These are phyloP conservation scores for Porphyrellus cyaneotinctus DNA, from an alignment of 768 basidiomycete genomes.

Conservation along the genomic window DNA sequence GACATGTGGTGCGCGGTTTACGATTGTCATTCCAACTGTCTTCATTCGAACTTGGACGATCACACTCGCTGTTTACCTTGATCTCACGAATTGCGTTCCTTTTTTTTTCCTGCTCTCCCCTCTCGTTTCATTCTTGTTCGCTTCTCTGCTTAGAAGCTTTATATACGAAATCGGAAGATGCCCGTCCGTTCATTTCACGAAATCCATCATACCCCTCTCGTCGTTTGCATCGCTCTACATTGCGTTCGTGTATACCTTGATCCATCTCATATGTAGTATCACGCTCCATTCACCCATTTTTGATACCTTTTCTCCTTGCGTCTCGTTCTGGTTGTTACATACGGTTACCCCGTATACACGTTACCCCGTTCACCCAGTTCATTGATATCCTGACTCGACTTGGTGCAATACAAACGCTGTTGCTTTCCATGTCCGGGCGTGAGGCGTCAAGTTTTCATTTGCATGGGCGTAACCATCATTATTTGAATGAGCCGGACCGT, in stretches of 20 bases:
- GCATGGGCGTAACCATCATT: constrained; percentile 18
- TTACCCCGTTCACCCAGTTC: constrained; percentile 34
- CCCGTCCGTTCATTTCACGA: constrained; percentile 34
- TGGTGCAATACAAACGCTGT: constrained; percentile 15
- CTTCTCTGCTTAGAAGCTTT: constrained; percentile 26
- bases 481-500: constrained; percentile 9
- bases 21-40: constrained; percentile 28
- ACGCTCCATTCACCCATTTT: constrained; percentile 32
- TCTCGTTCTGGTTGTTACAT: constrained; percentile 27
- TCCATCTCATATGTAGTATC: constrained; percentile 37
- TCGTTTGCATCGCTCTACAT: constrained; percentile 37
- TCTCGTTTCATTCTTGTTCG: constrained; percentile 25
- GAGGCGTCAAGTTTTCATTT: constrained; percentile 27
- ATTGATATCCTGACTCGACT: constrained; percentile 32
- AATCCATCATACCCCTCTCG: constrained; percentile 31
- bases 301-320: constrained; percentile 32
- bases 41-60: constrained; percentile 33
- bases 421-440: constrained; percentile 8
- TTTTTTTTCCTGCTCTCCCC: constrained; percentile 13
- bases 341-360: constrained; percentile 37
- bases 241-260: constrained; percentile 36
- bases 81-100: constrained; percentile 34
- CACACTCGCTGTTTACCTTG: constrained; percentile 25
- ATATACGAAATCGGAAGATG: constrained; percentile 35
- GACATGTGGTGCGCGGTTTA: constrained; percentile 27